A percentile compares a stretch with the other conserved stretches of the same genome.
Conservation (phyloP, 768 basidiomycete genomes). For the Pulveroboletus sp. region DNA sequence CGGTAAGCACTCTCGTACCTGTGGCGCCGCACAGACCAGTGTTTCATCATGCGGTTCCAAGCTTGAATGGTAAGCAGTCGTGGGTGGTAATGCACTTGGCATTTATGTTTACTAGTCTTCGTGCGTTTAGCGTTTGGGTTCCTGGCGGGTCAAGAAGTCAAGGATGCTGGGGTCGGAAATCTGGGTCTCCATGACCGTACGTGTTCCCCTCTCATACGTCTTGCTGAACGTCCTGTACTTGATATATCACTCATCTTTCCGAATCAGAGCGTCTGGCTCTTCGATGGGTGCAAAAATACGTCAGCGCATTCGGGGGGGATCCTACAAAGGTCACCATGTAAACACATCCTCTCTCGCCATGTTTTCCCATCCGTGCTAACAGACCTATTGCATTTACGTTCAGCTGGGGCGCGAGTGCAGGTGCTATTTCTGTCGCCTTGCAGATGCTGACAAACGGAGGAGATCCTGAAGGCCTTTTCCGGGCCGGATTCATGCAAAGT, state of each 20-base stretch:
- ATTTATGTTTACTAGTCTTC: background rate
- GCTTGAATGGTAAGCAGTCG: conserved; percentile 6
- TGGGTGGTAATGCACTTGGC: background rate
- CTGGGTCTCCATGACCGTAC: conserved; percentile 46
- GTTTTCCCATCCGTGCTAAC: background rate
- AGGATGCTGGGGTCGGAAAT: conserved; percentile 40
- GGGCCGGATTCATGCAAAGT: conserved; percentile 37
- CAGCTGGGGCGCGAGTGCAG: conserved; percentile 36
- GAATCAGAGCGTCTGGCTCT: conserved; percentile 35
- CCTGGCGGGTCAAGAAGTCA: conserved; percentile 37
- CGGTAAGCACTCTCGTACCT: conserved; percentile 24
- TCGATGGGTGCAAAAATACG: conserved; percentile 57
- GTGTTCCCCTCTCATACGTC: background rate
- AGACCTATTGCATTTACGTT: background rate
- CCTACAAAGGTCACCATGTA: conserved; percentile 37
- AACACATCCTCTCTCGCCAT: background rate
- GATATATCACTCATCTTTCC: background rate
- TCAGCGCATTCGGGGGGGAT: conserved; percentile 56
- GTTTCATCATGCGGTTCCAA: background rate
- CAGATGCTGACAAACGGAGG: conserved; percentile 29
- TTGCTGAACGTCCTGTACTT: background rate
- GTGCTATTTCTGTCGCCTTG: conserved; percentile 32
- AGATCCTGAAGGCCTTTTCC: conserved; percentile 22
- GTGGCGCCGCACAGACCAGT: background rate
- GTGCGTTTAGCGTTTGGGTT: conserved; percentile 33